These are phyloP conservation scores for Skeletonema costatum DNA, from an alignment of 108 stramenopile species.

Conservation along the genomic window DNA sequence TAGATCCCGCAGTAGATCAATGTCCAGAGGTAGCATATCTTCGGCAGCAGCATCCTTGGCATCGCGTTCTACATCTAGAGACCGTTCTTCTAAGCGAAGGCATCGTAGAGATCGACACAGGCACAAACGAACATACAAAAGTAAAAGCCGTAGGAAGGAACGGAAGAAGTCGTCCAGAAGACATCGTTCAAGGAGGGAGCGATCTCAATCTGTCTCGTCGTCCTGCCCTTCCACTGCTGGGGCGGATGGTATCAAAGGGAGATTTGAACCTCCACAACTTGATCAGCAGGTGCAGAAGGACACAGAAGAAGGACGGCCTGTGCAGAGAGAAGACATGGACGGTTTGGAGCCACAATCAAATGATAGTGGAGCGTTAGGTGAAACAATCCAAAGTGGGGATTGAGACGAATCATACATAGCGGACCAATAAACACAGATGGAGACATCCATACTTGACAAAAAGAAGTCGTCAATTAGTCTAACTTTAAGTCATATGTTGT, in stretches of 20 bases:
- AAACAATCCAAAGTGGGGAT: background rate
- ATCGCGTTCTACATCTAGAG: background rate
- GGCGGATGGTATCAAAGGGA: background rate
- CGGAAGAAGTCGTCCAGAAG: background rate
- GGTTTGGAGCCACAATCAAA: background rate
- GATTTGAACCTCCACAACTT: background rate
- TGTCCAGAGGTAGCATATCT: background rate
- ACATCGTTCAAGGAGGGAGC: background rate
- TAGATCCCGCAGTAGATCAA: background rate
- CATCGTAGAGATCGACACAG: background rate
- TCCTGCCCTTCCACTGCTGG: background rate
- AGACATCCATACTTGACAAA: background rate
- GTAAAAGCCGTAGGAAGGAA: background rate
- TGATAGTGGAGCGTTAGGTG: background rate
- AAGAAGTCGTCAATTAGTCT: background rate
- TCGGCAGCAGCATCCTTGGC: background rate
- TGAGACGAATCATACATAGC: background rate
- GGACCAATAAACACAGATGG: background rate
- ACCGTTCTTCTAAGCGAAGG: background rate
- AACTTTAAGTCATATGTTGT: slow-evolving; percentile 34
- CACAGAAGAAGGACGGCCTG: background rate
- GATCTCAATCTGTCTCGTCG: background rate
- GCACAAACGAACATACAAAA: background rate
- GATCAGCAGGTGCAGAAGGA: background rate
- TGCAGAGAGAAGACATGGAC: background rate